A percentile compares a stretch with the other conserved stretches of the same genome.
Conservation (phyloP, 2,329 filamentous ascomycete species). For the Epichloe bromicola region DNA sequence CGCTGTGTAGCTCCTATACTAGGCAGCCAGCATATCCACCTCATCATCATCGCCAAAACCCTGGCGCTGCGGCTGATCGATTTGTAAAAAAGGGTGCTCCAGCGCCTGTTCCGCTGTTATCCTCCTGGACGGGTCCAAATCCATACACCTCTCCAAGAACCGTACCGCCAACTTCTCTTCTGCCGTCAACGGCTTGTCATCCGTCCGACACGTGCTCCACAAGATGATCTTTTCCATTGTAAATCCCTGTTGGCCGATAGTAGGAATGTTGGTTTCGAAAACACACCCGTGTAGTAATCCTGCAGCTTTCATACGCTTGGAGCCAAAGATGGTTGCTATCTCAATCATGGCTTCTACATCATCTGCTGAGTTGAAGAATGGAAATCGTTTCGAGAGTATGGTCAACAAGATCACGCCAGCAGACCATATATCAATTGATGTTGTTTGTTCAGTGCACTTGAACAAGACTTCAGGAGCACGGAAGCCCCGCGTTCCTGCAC, state of each 20-base stretch:
- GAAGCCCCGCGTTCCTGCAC: constrained; percentile 89
- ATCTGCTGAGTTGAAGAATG: constrained; percentile 98
- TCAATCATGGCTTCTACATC: constrained; percentile 97
- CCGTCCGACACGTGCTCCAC: constrained; percentile 77
- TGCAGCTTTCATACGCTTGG: constrained; percentile 67
- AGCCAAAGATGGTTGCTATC: constrained; percentile 88
- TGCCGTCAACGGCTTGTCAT: constrained; percentile 40
- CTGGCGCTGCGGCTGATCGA: constrained; percentile 16
- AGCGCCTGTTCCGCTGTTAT: constrained; percentile 67
- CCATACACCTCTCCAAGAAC: constrained; percentile 61
- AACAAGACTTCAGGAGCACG: constrained; percentile 92
- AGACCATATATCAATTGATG: constrained; percentile 93
- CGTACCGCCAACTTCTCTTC: constrained; percentile 62
- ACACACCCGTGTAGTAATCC: constrained; percentile 79
- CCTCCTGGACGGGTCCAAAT: constrained; percentile 59
- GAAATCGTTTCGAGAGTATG: constrained; percentile 80
- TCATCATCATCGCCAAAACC: constrained; percentile 35
- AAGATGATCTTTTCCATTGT: constrained; percentile 85
- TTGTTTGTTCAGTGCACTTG: constrained; percentile 92
- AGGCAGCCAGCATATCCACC: constrained; percentile 34
- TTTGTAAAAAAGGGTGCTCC: constrained; percentile 57
- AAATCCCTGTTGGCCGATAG: constrained; percentile 74
- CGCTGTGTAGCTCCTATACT: constrained; percentile 2
- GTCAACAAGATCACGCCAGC: constrained; percentile 96
- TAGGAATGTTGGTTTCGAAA: constrained; percentile 87